Base-by-base conservation (phyloP, 1,284 basidiomycete genomes). In the Leccinum solheimii region DNA sequence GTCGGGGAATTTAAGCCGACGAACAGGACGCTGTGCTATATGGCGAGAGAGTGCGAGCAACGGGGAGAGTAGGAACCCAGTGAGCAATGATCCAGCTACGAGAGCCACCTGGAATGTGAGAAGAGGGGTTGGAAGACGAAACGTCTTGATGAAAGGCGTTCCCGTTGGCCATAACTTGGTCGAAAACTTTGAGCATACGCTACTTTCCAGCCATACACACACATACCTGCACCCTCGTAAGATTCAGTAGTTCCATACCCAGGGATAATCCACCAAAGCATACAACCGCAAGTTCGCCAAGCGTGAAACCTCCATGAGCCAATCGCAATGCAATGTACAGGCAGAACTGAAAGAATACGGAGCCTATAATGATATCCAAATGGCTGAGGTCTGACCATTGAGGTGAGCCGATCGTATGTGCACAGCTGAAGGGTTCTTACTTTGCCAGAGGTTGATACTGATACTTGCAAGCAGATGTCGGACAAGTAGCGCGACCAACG, bases 61-160 rank as follows among this genome's bases (percentile, higher is more conserved):
- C 0, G 97, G 97, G 0, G 95, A 95, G n/a, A 99, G 86, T 11
- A 98, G 80, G 76, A 98, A 94, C 5, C 97, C 97, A 14, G 90
- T 89, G 26, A 98, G 81, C 62, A 99, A 86, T 0, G 95, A 92
- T 27, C 97, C 97, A 9, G 92, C 93, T 55, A 99, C 91, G 40
- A 99, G 83, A 0, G 97, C 95, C 48, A 97, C 84, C 74, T 99
- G 97, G 75, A 95, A 97, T 55, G 91, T 86, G 54, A 99, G 83
- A 11, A 99, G 82, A 3, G 97, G 95, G 0, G 94, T 97, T 2
- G 97, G 96, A 2, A 95, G 81, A 38, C 97, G 90, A 74, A 94
- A 98, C 0, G 95, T 96, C 75, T 94, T 93, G 80, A 97, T 90
- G 75, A 90, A 95, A 2, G 88, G 84, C n/a, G 93, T 94, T 7